phyloP scores from a whole-genome alignment of 1,139 yeast species.

The Blastobotrys aristatus region DNA sequence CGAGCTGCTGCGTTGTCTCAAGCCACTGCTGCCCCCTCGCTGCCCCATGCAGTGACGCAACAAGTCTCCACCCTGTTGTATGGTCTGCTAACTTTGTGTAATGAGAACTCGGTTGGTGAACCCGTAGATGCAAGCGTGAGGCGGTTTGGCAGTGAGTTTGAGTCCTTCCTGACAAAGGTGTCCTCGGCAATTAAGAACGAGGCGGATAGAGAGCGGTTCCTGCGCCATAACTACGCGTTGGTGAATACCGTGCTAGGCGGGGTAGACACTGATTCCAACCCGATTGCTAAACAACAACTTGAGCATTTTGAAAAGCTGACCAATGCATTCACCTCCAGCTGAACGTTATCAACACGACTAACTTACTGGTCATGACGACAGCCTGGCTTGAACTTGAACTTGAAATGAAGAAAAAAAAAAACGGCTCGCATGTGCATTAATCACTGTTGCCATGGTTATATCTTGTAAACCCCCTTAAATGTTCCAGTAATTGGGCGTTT shows the following conservation, averaged over 20 bases:
- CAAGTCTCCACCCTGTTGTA: conserved; percentile 72
- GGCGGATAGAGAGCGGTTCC: conserved; percentile 59
- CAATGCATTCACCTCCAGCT: conserved; percentile 50
- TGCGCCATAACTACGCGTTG: conserved; percentile 64
- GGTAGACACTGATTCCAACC: conserved; percentile 41
- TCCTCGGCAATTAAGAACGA: conserved; percentile 38
- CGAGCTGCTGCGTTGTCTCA: conserved; percentile 29
- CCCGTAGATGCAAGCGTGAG: conserved; percentile 67
- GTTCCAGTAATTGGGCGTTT: no score
- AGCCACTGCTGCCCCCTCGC: conserved; percentile 33
- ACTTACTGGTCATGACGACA: no score
- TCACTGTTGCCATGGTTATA: no score
- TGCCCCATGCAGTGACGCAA: conserved; percentile 69
- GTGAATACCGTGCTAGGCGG: conserved; percentile 38
- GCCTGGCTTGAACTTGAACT: no score
- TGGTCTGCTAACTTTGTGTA: conserved; percentile 58
- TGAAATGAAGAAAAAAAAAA: no score
- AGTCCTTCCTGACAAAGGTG: conserved; percentile 66
- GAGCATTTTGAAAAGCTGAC: conserved; percentile 58
- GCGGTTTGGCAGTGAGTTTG: conserved; percentile 74
- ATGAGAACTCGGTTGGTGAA: conserved; percentile 42
- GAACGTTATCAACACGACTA: not conserved
- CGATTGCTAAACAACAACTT: conserved; percentile 52
- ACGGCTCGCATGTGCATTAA: no score
- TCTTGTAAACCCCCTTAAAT: no score